These are phyloP conservation scores for Fomitopsis pinicola DNA, from an alignment of 1,284 basidiomycete genomes.

Conservation along the genomic window DNA sequence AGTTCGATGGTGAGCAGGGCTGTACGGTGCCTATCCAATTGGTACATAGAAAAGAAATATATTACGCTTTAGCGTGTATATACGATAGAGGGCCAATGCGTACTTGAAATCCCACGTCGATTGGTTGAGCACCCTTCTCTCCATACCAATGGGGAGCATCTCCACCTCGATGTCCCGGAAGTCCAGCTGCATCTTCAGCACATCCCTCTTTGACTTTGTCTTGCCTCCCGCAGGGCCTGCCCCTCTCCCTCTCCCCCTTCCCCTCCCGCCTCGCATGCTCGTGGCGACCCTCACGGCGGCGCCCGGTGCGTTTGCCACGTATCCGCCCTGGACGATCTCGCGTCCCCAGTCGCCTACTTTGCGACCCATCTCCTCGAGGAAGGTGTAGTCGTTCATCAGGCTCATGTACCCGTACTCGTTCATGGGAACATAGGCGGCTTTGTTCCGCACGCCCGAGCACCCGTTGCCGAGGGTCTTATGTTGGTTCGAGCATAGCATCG, in stretches of 20 bases:
- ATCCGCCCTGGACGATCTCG: conserved; percentile 60
- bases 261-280: conserved; percentile 17
- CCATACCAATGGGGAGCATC: conserved; percentile 80
- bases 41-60: conserved; percentile 3
- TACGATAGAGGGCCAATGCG: conserved; percentile 27
- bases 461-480: conserved; percentile 60
- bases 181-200: conserved; percentile 64
- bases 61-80: conserved; percentile 3
- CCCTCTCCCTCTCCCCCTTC: conserved; percentile 25
- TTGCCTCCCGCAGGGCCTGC: conserved; percentile 20
- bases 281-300: conserved; percentile 18
- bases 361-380: conserved; percentile 76
- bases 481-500: conserved; percentile 60
- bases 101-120: conserved; percentile 80
- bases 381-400: conserved; percentile 84
- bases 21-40: conserved; percentile 49
- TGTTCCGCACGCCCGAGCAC: conserved; percentile 75
- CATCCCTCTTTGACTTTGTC: conserved; percentile 50
- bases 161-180: conserved; percentile 69
- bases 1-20: conserved; percentile 75
- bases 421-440: conserved; percentile 71
- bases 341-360: conserved; percentile 68
- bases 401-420: conserved; percentile 77
- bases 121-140: conserved; percentile 68
- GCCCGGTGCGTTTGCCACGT: conserved; percentile 13